Evolutionary conservation across 1,284 basidiomycete genomes (phyloP), one percentile per base, ranked within the genome.

Genomic region (Moesziomyces aphidis): DNA sequence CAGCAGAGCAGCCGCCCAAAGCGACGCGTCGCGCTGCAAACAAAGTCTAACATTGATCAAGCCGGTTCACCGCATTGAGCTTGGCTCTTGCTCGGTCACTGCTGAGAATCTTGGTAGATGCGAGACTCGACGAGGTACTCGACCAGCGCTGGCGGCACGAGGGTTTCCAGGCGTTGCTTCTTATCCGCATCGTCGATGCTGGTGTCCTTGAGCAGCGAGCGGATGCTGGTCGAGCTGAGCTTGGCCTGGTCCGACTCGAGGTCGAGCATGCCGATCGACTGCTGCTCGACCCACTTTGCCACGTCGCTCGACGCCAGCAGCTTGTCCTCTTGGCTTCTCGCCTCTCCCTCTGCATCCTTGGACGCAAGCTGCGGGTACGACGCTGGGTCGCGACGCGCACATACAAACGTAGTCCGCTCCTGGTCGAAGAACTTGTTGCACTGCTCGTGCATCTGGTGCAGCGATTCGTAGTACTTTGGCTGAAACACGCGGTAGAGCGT

Each of bases 401-500:
- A 57, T 6, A 94, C 87, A 49, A 97, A 86, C 19, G 87, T 86
- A 4, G 91, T 91, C n/a, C 80, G 69, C 70, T 91, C 88, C 17
- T 57, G 48, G 0, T 63, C 56, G 68, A 95, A 89, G 85, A 94
- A 92, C 15, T 82, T 85, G n/a, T 80, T 83, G 23, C 95, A 86
- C 9, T 89, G 87, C 5, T 74, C 68, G 48, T 86, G 77, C 90
- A 95, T 93, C 6, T 76, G 83, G 3, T 84, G 81, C 23, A 87
- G 86, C 0, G 78, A 76, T 10, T 81, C 78, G 79, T 97, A 97
- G 85, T 94, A 98, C 43, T 89, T 89, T 1, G 90, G 89, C 17
- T 91, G 89, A 61, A 97, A 91, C 53, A 97, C 89, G 9, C 96
- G 90, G 61, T 91, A 89, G 31, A 98, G 88, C 1, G 96, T 99